Percentiles rank a stretch among this genome's conserved stretches.
These are phyloP conservation scores for Stropharia rugosoannulata DNA, from an alignment of 768 basidiomycete genomes.

Conservation along the genomic window DNA sequence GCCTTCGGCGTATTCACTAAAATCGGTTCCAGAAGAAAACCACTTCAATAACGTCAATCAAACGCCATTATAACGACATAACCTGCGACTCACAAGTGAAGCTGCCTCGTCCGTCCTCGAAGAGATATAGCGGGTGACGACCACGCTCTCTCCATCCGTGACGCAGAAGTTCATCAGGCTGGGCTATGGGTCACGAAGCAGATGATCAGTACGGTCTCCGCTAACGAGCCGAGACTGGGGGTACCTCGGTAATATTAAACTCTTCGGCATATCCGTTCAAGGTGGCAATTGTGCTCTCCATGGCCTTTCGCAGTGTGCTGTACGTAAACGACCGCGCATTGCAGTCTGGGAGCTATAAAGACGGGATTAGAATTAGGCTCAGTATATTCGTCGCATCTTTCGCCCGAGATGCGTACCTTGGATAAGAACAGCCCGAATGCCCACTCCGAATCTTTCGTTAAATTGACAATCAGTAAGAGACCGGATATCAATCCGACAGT, in stretches of 20 bases:
- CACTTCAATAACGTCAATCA: constrained; percentile 45
- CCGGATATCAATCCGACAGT: not conserved
- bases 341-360: constrained; percentile 70
- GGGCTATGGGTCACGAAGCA: constrained; percentile 45
- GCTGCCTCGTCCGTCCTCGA: constrained; percentile 91
- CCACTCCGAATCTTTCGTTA: constrained; percentile 86
- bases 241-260: constrained; percentile 70
- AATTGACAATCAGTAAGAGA: constrained; percentile 2
- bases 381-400: not conserved
- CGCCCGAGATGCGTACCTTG: constrained; percentile 43
- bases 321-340: constrained; percentile 75
- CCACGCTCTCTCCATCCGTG: constrained; percentile 91
- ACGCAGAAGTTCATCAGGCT: constrained; percentile 95
- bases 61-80: not conserved
- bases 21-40: constrained; percentile 95
- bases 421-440: constrained; percentile 91
- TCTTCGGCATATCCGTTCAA: constrained; percentile 78
- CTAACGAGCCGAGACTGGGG: constrained; percentile 6
- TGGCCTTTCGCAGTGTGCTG: constrained; percentile 71
- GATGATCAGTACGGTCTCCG: not conserved
- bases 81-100: constrained; percentile 53
- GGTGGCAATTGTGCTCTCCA: constrained; percentile 83
- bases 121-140: constrained; percentile 94
- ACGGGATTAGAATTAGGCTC: not conserved
- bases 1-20: constrained; percentile 85